Conservation (phyloP, 768 basidiomycete genomes). For the Pulveroboletus sp. region DNA sequence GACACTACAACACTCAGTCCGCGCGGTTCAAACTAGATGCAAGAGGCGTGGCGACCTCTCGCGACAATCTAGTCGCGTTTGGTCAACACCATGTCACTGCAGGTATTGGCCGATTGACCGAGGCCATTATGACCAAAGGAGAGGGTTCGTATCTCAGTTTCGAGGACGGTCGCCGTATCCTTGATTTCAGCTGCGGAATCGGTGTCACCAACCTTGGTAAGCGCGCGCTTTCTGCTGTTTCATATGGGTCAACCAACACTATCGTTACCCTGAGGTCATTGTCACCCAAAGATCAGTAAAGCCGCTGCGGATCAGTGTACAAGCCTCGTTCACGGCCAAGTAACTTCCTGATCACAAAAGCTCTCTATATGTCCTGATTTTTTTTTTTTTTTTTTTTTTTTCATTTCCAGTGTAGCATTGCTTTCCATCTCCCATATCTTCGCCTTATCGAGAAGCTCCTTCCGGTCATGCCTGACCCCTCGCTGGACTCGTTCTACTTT, state of each 20-base stretch:
- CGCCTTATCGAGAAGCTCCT: conserved; percentile 80
- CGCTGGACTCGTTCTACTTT: conserved; percentile 94
- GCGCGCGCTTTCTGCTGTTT: conserved; percentile 8
- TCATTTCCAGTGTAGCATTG: conserved; percentile 73
- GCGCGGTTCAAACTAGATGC: not conserved
- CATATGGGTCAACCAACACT: not conserved
- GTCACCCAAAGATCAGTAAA: conserved; percentile 79
- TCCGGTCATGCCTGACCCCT: conserved; percentile 85
- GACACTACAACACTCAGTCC: not conserved
- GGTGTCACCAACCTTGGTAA: conserved; percentile 81
- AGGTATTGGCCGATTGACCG: conserved; percentile 38
- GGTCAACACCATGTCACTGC: conserved; percentile 43
- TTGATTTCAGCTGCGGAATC: conserved; percentile 88
- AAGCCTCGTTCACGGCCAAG: conserved; percentile 75
- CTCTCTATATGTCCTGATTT: not conserved
- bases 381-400: not conserved
- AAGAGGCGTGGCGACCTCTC: conserved; percentile 21
- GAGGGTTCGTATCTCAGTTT: conserved; percentile 70
- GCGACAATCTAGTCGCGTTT: conserved; percentile 28
- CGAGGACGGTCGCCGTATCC: conserved; percentile 63
- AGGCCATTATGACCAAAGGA: conserved; percentile 61
- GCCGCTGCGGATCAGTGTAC: conserved; percentile 88
- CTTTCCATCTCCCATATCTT: conserved; percentile 81
- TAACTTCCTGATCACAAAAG: conserved; percentile 22
- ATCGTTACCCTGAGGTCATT: conserved; percentile 55